Evolutionary conservation across 2,329 filamentous ascomycete species (phyloP).

Genomic region (Tolypocladium ophioglossoides): DNA sequence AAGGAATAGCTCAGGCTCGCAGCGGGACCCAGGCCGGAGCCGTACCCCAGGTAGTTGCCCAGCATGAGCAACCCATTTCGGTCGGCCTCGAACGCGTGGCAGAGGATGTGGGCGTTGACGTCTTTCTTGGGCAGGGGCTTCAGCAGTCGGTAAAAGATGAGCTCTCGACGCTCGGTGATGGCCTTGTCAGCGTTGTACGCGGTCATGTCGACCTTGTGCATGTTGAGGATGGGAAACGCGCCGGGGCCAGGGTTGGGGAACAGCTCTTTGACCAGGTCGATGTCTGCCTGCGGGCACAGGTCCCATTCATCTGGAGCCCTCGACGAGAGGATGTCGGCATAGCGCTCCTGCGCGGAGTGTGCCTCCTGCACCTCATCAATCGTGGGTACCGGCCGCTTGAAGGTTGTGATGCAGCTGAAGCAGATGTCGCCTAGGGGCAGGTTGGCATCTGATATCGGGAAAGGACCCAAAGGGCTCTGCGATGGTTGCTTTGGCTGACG

Average conservation of each 20-base stretch:
- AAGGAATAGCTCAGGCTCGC: slow-evolving; percentile 41
- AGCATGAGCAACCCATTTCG: slow-evolving; percentile 44
- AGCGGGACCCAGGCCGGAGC: slow-evolving; percentile 26
- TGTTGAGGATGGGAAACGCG: slow-evolving; percentile 38
- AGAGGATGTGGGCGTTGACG: slow-evolving; percentile 33
- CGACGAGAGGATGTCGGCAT: slow-evolving; percentile 26
- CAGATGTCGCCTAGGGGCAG: slow-evolving; percentile 29
- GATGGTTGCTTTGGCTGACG: slow-evolving; percentile 34
- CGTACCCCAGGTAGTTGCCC: slow-evolving; percentile 37
- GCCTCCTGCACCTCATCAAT: slow-evolving; percentile 27
- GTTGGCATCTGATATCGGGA: slow-evolving; percentile 26
- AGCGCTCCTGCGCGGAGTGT: slow-evolving; percentile 30
- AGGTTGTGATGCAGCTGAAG: slow-evolving; percentile 42
- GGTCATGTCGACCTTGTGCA: slow-evolving; percentile 44
- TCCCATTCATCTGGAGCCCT: slow-evolving; percentile 31
- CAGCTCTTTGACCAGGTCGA: slow-evolving; percentile 25
- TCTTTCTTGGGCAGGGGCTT: slow-evolving; percentile 28
- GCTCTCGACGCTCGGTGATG: slow-evolving; percentile 34
- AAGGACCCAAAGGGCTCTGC: slow-evolving; percentile 22
- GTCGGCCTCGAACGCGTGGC: slow-evolving; percentile 41
- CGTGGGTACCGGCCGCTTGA: slow-evolving; percentile 30
- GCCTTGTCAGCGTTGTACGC: slow-evolving; percentile 30
- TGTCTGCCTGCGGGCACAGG: slow-evolving; percentile 33
- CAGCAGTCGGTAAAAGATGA: slow-evolving; percentile 38
- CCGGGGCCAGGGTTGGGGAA: slow-evolving; percentile 28